phyloP scores from a whole-genome alignment of 2,329 filamentous ascomycete genomes.

The Pseudogymnoascus sp. region DNA sequence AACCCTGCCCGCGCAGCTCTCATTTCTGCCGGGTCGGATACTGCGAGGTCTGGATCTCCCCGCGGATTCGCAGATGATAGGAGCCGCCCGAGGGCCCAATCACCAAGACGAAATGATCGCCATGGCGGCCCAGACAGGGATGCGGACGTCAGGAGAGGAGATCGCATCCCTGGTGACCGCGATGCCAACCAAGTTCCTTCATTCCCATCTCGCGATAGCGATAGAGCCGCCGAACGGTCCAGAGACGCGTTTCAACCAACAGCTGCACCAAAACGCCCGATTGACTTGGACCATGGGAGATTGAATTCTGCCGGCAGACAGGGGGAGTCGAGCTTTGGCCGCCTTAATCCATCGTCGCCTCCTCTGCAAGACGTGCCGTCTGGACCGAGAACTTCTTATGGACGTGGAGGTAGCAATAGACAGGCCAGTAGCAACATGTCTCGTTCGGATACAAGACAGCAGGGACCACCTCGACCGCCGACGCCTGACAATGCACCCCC shows the following conservation, averaged over 20 bases:
- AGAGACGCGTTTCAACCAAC: constrained; percentile 31
- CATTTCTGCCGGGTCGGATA: constrained; percentile 25
- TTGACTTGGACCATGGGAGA: constrained; percentile 45
- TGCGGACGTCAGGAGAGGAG: constrained; percentile 32
- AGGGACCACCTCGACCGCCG: constrained; percentile 21
- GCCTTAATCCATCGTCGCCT: constrained; percentile 46
- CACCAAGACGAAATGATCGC: constrained; percentile 40
- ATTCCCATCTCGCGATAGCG: constrained; percentile 16
- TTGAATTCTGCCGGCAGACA: constrained; percentile 33
- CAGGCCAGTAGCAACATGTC: constrained; percentile 31
- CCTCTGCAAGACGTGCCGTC: constrained; percentile 42
- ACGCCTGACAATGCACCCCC: constrained; percentile 29
- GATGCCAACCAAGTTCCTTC: neutral
- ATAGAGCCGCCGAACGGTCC: constrained; percentile 36
- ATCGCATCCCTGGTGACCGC: neutral
- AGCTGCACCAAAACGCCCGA: constrained; percentile 30
- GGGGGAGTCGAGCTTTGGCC: constrained; percentile 57
- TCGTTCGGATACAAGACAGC: constrained; percentile 33
- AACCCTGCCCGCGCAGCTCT: constrained; percentile 29
- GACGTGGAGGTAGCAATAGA: constrained; percentile 33
- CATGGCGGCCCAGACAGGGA: constrained; percentile 34
- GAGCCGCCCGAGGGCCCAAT: constrained; percentile 36
- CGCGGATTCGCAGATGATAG: constrained; percentile 25
- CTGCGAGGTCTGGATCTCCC: constrained; percentile 24
- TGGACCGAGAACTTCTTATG: constrained; percentile 48